These are phyloP conservation scores for Dothideomycetes sp. DNA, from an alignment of 2,329 filamentous ascomycete genomes.

Conservation along the genomic window DNA sequence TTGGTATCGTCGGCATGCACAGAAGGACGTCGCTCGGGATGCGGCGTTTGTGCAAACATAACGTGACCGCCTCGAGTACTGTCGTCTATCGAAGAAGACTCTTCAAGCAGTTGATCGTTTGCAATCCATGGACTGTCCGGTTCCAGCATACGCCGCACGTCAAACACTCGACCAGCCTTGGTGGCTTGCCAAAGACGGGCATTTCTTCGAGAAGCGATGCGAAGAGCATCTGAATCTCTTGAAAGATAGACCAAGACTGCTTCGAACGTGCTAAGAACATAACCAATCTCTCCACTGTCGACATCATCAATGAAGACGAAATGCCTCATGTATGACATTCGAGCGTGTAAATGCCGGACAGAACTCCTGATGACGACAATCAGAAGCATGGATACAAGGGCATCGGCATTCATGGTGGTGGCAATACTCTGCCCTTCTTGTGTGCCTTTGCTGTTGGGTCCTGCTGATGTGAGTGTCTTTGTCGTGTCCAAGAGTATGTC, in stretches of 20 bases:
- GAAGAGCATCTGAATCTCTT: conserved; percentile 69
- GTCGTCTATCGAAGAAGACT: conserved; percentile 4
- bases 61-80: background rate
- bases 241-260: conserved; percentile 83
- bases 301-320: conserved; percentile 98
- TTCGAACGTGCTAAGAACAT: conserved; percentile 91
- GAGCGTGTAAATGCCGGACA: conserved; percentile 76
- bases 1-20: background rate
- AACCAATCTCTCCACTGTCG: conserved; percentile 90
- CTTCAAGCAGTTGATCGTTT: conserved; percentile 11
- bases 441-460: conserved; percentile 25
- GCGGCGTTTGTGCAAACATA: too few species aligned
- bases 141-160: conserved; percentile 71
- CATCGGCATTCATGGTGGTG: conserved; percentile 74
- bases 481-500: conserved; percentile 69
- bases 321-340: conserved; percentile 88
- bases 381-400: conserved; percentile 80
- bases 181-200: conserved; percentile 79
- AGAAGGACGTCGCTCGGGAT: too few species aligned
- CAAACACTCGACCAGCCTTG: conserved; percentile 64
- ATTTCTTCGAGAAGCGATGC: conserved; percentile 79
- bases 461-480: conserved; percentile 63
- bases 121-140: conserved; percentile 34
- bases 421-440: conserved; percentile 36
- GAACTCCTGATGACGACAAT: conserved; percentile 89